Evolutionary conservation across 306 rosid species (phyloP).

Genomic region (Cucurbita maxima): DNA sequence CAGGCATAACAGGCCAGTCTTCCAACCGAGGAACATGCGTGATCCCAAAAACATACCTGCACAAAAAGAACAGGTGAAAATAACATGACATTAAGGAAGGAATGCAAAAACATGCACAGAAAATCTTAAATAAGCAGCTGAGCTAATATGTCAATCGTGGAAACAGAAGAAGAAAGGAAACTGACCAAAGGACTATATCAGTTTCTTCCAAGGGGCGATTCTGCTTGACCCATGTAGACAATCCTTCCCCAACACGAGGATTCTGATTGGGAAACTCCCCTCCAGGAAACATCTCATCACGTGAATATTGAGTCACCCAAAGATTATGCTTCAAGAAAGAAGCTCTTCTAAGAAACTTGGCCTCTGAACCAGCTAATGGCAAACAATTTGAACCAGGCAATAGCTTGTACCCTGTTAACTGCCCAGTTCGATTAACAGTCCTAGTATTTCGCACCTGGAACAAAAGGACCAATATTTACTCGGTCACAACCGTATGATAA

Average conservation of each 20-base stretch:
- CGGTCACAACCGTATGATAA: neutral
- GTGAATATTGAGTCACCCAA: slow-evolving; percentile 66
- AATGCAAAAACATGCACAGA: neutral
- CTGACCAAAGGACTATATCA: slow-evolving; percentile 56
- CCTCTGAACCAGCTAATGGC: slow-evolving; percentile 65
- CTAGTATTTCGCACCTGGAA: slow-evolving; percentile 64
- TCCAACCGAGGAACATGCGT: slow-evolving; percentile 70
- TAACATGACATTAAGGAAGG: neutral
- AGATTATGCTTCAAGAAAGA: slow-evolving; percentile 73
- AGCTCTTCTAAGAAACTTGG: slow-evolving; percentile 75
- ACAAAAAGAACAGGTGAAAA: neutral
- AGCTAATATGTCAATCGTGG: neutral
- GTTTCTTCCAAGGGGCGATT: slow-evolving; percentile 61
- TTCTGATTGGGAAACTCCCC: slow-evolving; percentile 85
- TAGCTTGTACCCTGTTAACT: slow-evolving; percentile 66
- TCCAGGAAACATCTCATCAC: slow-evolving; percentile 60
- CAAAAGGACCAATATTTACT: neutral
- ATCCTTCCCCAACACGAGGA: slow-evolving; percentile 70
- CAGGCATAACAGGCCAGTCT: slow-evolving; percentile 97
- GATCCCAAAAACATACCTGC: slow-evolving; percentile 77
- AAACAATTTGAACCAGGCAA: slow-evolving; percentile 75
- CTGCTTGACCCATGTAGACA: slow-evolving; percentile 68
- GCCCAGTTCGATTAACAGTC: slow-evolving; percentile 61
- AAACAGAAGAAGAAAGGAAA: slow-evolving; percentile 3
- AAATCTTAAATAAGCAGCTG: neutral